Percentiles rank a stretch among this genome's conserved stretches.
Evolutionary conservation across 345 rosid genomes (phyloP).

Genomic region (Noccaea bulbosa): DNA sequence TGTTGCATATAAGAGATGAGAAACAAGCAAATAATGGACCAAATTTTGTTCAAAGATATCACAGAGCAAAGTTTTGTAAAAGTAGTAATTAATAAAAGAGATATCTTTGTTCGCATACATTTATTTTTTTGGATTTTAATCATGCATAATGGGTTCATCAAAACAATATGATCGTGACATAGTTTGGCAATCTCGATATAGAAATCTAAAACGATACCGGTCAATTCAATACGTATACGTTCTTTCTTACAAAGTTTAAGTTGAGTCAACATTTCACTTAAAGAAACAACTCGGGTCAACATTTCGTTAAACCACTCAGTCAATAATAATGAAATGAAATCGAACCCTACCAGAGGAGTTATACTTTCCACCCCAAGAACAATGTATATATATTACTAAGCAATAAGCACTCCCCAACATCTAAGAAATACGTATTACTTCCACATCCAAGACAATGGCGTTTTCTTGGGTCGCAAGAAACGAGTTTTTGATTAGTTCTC

Average conservation of each 20-base stretch:
- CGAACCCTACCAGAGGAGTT: background rate
- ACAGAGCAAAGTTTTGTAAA: too few relatives aligned
- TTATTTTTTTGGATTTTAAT: too few relatives aligned
- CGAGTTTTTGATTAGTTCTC: conserved; percentile 5
- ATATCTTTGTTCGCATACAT: too few relatives aligned
- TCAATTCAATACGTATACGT: background rate
- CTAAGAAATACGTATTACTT: background rate
- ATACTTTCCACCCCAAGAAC: background rate
- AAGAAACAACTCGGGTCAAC: background rate
- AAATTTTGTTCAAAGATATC: too few relatives aligned
- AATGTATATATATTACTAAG: background rate
- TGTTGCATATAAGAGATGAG: too few relatives aligned
- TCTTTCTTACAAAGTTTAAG: too few relatives aligned
- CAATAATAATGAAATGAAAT: too few relatives aligned
- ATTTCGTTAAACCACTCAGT: background rate
- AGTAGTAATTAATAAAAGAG: too few relatives aligned
- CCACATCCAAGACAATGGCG: conserved; percentile 21
- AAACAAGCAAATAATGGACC: too few relatives aligned
- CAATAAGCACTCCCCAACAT: background rate
- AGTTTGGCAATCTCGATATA: background rate
- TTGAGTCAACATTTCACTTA: background rate
- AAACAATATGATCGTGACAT: too few relatives aligned
- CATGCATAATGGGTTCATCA: too few relatives aligned
- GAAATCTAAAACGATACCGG: too few relatives aligned
- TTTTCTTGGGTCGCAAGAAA: conserved; percentile 24